These are phyloP conservation scores for Chenopodium berlandieri DNA, from an alignment of 148 eudicot genomes.

Conservation along the genomic window DNA sequence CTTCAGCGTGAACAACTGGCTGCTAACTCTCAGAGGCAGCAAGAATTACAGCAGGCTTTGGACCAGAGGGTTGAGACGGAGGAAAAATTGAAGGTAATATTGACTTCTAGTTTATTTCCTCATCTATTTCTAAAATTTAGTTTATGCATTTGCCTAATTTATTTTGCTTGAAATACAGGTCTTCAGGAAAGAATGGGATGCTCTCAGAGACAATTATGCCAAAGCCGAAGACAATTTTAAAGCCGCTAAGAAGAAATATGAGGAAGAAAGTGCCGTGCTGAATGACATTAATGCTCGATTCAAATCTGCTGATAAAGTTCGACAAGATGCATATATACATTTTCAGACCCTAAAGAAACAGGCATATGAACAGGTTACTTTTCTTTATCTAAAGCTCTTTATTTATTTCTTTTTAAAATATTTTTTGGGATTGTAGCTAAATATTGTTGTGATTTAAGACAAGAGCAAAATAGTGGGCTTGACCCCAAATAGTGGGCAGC, in stretches of 20 bases:
- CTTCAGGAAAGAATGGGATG: slow-evolving; percentile 65
- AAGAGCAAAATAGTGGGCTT: neutral
- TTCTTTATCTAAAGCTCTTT: neutral
- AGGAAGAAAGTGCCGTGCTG: slow-evolving; percentile 45
- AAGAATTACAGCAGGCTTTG: slow-evolving; percentile 71
- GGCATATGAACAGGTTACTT: slow-evolving; percentile 63
- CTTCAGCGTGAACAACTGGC: slow-evolving; percentile 59
- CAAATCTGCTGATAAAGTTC: slow-evolving; percentile 50
- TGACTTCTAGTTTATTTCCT: neutral
- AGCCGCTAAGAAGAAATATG: slow-evolving; percentile 48
- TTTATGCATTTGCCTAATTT: slow-evolving; percentile 5
- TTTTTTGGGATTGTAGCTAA: neutral
- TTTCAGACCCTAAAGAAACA: slow-evolving; percentile 47
- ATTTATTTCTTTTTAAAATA: neutral
- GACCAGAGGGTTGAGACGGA: slow-evolving; percentile 58
- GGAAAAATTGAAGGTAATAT: slow-evolving; percentile 64
- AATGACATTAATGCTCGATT: slow-evolving; percentile 42
- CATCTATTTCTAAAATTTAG: neutral
- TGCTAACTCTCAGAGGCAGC: slow-evolving; percentile 58
- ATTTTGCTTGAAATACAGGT: slow-evolving; percentile 36
- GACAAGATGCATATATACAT: slow-evolving; percentile 60
- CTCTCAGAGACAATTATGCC: slow-evolving; percentile 46
- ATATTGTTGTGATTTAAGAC: neutral
- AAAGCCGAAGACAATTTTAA: slow-evolving; percentile 46
- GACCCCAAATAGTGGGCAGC: neutral